These are phyloP conservation scores for Phoenix roebelenii DNA, from an alignment of 176 grass and related monocot species.

Conservation along the genomic window DNA sequence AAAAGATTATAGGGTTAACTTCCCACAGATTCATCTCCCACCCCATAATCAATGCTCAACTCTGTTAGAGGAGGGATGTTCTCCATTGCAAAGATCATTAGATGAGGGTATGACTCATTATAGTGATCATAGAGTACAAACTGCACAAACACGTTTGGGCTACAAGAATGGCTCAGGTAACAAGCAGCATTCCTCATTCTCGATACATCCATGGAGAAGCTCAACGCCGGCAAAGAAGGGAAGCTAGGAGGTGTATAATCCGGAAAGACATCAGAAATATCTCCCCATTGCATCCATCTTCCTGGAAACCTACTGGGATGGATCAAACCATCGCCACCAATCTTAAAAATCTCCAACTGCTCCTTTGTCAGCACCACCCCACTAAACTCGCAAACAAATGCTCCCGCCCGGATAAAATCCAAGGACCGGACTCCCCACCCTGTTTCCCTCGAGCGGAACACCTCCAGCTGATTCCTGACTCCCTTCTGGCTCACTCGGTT, in stretches of 20 bases:
- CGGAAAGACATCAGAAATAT: conserved; percentile 35
- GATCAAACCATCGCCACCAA: conserved; percentile 12
- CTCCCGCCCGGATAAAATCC: conserved; percentile 65
- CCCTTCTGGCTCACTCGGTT: conserved; percentile 69
- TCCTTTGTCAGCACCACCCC: conserved; percentile 35
- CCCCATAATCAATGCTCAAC: conserved; percentile 78
- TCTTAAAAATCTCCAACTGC: conserved; percentile 1
- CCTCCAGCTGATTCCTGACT: conserved; percentile 60
- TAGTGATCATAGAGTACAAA: conserved; percentile 46
- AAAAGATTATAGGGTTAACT: no score
- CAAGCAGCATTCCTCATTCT: conserved; percentile 51
- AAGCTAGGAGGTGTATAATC: conserved; percentile 10
- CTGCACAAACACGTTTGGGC: conserved; percentile 68
- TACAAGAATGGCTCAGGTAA: conserved; percentile 66
- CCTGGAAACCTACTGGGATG: conserved; percentile 48
- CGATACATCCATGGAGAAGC: conserved; percentile 57
- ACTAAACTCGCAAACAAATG: conserved; percentile 62
- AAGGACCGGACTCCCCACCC: conserved; percentile 71
- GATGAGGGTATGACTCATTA: conserved; percentile 42
- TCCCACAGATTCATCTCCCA: conserved; percentile 13
- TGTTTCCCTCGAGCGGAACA: conserved; percentile 67
- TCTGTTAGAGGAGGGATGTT: conserved; percentile 82
- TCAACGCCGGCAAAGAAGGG: conserved; percentile 7
- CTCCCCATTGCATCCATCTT: conserved; percentile 81
- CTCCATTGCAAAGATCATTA: conserved; percentile 88